These are phyloP conservation scores for Clavispora asparagi DNA, from an alignment of 805 yeast species.

Conservation along the genomic window DNA sequence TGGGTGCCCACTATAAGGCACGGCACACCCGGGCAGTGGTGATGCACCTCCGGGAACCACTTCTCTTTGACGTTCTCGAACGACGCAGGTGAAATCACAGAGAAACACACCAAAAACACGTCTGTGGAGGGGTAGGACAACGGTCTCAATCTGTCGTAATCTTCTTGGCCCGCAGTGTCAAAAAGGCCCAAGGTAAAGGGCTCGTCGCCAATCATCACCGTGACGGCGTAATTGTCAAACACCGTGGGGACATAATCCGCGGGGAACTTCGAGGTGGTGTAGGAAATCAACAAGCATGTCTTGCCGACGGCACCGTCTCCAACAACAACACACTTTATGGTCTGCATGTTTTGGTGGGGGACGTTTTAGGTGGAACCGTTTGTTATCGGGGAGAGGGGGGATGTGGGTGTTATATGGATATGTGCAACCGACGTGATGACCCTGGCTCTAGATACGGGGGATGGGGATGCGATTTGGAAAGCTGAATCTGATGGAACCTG, in stretches of 20 bases:
- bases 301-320: constrained; percentile 99
- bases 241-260: constrained; percentile 99
- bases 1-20: constrained; percentile 97
- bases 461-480: neutral
- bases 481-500: neutral
- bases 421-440: neutral
- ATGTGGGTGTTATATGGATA: neutral
- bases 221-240: constrained; percentile 90
- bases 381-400: neutral
- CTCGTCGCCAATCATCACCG: constrained; percentile 95
- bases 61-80: constrained; percentile 97
- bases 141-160: constrained; percentile 95
- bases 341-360: constrained; percentile 34
- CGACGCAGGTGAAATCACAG: constrained; percentile 94
- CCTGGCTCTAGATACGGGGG: neutral
- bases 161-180: constrained; percentile 99
- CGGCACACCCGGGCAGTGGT: constrained; percentile 98
- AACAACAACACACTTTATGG: constrained; percentile 93
- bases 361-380: neutral
- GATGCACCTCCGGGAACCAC: constrained; percentile 97
- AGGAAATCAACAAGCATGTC: constrained; percentile 90
- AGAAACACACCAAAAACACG: constrained; percentile 91
- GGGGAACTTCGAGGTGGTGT: constrained; percentile 95
- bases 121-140: constrained; percentile 96
- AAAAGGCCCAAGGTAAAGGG: constrained; percentile 96